A percentile compares a stretch with the other conserved stretches of the same genome.
Evolutionary conservation across 192 early-diverging fungal genomes (phyloP).

Genomic region (Coemansia asiatica): DNA sequence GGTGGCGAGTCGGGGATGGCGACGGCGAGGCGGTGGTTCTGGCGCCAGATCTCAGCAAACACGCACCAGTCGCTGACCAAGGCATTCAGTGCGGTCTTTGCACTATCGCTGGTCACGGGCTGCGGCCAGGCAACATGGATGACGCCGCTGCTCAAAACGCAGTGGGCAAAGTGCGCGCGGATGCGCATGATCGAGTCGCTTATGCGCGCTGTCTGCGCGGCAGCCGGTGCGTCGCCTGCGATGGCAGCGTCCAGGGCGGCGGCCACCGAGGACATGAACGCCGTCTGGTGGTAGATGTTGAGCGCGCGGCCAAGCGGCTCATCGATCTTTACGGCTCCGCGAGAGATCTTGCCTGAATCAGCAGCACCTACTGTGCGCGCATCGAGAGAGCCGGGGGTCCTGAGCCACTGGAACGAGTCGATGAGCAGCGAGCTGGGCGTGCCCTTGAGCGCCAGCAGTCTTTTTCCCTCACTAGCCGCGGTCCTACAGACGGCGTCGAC

Average conservation of each 20-base stretch:
- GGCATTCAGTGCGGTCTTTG: conserved; percentile 4
- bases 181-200: conserved; percentile 34
- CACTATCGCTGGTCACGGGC: not conserved
- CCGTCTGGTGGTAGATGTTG: conserved; percentile 37
- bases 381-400: conserved; percentile 37
- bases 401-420: conserved; percentile 46
- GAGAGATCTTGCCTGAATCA: not conserved
- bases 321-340: not conserved
- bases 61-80: conserved; percentile 25
- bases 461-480: conserved; percentile 21
- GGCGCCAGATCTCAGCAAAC: conserved; percentile 26
- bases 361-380: conserved; percentile 21
- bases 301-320: conserved; percentile 43
- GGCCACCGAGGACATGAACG: conserved; percentile 30
- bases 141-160: conserved; percentile 23
- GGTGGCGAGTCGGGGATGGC: conserved; percentile 28
- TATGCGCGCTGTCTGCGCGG: conserved; percentile 9
- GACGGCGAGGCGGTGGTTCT: conserved; percentile 17
- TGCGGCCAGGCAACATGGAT: conserved; percentile 30
- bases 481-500: conserved; percentile 26
- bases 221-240: conserved; percentile 24
- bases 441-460: conserved; percentile 11
- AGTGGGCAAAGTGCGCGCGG: conserved; percentile 30
- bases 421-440: conserved; percentile 39
- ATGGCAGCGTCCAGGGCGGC: conserved; percentile 27